Base-by-base conservation (phyloP, 768 basidiomycete genomes). In the Strobilomyces dryophilus region DNA sequence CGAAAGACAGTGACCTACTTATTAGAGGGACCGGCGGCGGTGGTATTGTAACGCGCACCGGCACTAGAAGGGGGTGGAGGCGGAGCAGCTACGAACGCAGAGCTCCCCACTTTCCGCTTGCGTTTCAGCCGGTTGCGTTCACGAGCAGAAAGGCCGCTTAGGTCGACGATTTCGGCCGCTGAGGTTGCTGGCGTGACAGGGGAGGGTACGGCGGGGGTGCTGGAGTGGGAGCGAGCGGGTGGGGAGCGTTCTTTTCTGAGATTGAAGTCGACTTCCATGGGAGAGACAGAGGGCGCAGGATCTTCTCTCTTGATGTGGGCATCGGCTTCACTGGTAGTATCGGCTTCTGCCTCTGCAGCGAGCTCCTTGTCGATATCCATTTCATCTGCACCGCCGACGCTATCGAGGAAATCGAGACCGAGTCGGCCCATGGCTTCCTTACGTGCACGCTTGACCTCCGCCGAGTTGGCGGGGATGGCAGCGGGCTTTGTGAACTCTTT, bases 111-210 rank as follows among this genome's bases (percentile, higher is more conserved):
- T 63, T 95, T 97, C 51, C 95, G 87, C 66, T 98, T 98, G 27
- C 97, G 81, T 69, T 99, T 99, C 31, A 98, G 74, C 44, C 95
- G 82, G 66, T 97, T 97, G 31, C 89, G 83, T 70, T 98, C 95
- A 49, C 97, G 84, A 11, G 93, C 92, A 31, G 94, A 97, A 42
- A 98, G 73, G 7, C 79, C 80, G 40, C 64, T 73, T 5, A 75
- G 55, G 56, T 85, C 83, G 12, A 72, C 56, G 8, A 55, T 27
- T 40, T 83, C 80, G 11, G 35, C 32, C 0, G 70, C 69, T 4
- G 73, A 69, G 6, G 71, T 68, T 4, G 61, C 48, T 7, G 69
- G 63, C 15, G 78, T 73, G 9, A 81, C 71, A 0, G 84, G 82
- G 0, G 84, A 79, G 3, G 79, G 75, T 32, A 58, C 70, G 1